Percentiles rank a stretch among this genome's conserved stretches.
These are phyloP conservation scores for Pugionium cornutum DNA, from an alignment of 345 rosid genomes.

Conservation along the genomic window DNA sequence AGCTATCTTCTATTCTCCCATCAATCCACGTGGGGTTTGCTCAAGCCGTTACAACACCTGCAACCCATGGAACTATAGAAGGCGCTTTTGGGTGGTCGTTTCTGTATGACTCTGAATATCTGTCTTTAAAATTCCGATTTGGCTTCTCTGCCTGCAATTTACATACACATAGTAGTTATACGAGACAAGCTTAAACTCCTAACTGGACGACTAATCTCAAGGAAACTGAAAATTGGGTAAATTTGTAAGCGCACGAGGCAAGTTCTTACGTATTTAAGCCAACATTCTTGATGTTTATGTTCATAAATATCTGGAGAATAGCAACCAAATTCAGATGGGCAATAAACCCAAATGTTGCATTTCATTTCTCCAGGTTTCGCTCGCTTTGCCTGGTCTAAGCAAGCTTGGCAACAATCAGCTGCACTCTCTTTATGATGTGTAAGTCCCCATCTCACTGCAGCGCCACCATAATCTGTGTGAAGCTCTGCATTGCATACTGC, in stretches of 20 bases:
- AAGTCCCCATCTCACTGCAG: constrained; percentile 96
- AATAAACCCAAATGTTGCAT: constrained; percentile 98
- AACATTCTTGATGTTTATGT: constrained; percentile 86
- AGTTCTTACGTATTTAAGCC: constrained; percentile 87
- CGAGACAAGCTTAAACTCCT: constrained; percentile 4
- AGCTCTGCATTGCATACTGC: constrained; percentile 77
- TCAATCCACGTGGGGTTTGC: constrained; percentile 20
- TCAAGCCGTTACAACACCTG: constrained; percentile 69
- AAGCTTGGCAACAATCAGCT: constrained; percentile 97
- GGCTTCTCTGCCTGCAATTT: constrained; percentile 81
- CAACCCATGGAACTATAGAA: constrained; percentile 84
- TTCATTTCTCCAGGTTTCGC: constrained; percentile 79
- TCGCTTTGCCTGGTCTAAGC: constrained; percentile 80
- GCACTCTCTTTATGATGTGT: constrained; percentile 96
- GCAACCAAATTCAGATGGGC: constrained; percentile 86
- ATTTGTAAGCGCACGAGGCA: neutral
- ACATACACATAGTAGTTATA: constrained; percentile 10
- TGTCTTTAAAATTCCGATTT: constrained; percentile 68
- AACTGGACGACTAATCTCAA: constrained; percentile 7
- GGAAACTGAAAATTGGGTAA: constrained; percentile 11
- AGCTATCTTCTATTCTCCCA: constrained; percentile 28
- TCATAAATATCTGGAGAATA: constrained; percentile 84
- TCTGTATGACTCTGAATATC: constrained; percentile 74
- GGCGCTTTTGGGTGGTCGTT: constrained; percentile 83
- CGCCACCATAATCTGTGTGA: constrained; percentile 89